A percentile compares a stretch with the other conserved stretches of the same genome.
Conservation (phyloP, 2,329 filamentous ascomycete species). For the Pseudogymnoascus sp. region DNA sequence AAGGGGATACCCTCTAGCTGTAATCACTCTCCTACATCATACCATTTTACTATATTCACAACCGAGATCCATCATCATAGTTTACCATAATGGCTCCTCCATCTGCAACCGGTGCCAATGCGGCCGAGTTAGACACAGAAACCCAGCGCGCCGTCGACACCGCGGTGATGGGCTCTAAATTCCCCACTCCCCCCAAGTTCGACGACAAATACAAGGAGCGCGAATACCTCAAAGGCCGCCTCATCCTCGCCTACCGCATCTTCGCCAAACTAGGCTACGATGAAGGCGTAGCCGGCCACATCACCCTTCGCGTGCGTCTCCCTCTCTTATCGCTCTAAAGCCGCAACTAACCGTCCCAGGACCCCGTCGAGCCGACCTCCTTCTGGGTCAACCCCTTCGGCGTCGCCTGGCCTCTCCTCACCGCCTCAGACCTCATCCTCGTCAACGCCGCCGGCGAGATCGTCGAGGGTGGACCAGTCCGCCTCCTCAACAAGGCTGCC, state of each 20-base stretch:
- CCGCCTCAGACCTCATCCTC: slow-evolving; percentile 59
- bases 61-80: background rate
- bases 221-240: slow-evolving; percentile 34
- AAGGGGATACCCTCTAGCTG: background rate
- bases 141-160: background rate
- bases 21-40: background rate
- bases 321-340: background rate
- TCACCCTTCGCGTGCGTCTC: slow-evolving; percentile 31
- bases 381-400: slow-evolving; percentile 32
- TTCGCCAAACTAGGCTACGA: slow-evolving; percentile 41
- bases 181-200: slow-evolving; percentile 19
- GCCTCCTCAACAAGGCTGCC: slow-evolving; percentile 33
- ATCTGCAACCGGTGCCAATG: background rate
- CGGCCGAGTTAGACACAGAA: background rate
- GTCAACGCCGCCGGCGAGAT: slow-evolving; percentile 55
- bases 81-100: background rate
- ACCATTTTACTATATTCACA: background rate
- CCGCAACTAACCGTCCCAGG: slow-evolving; percentile 18
- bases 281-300: slow-evolving; percentile 42
- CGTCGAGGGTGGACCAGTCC: slow-evolving; percentile 49
- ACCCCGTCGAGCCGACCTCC: slow-evolving; percentile 28
- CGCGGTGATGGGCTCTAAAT: background rate
- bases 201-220: slow-evolving; percentile 30
- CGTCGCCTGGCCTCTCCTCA: slow-evolving; percentile 39
- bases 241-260: slow-evolving; percentile 41